phyloP scores from a whole-genome alignment of 73 alveolate species.

The Paramecium biaurelia region DNA sequence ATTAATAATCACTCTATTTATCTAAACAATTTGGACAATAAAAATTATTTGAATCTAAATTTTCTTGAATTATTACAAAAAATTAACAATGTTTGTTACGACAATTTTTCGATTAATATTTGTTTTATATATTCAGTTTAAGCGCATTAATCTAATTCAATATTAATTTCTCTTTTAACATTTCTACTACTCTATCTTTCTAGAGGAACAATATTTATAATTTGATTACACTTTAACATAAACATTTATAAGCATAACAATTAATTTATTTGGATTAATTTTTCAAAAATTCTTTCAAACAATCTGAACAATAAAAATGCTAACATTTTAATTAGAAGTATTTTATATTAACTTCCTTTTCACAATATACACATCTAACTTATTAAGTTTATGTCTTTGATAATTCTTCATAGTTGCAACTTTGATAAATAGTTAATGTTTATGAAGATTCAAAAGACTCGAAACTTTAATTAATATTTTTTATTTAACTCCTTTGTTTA shows the following conservation, averaged over 20 bases:
- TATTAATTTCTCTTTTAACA: neutral
- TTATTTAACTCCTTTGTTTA: no score
- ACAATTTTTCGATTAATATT: neutral
- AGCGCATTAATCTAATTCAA: neutral
- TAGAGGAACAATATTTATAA: neutral
- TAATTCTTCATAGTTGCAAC: neutral
- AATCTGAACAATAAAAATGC: neutral
- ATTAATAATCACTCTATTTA: neutral
- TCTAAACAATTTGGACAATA: neutral
- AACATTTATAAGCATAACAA: neutral
- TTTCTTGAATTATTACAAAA: neutral
- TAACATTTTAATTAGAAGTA: neutral
- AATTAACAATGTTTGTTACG: neutral
- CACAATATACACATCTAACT: neutral
- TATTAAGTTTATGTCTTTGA: neutral
- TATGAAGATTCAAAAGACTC: neutral
- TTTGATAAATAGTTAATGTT: neutral
- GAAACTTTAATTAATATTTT: neutral
- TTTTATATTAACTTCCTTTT: neutral
- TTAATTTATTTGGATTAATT: neutral
- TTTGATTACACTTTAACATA: neutral
- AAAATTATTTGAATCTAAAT: neutral
- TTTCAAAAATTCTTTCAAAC: neutral
- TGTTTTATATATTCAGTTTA: neutral
- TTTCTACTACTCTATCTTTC: neutral